These are phyloP conservation scores for Ambrosia artemisiifolia DNA, from an alignment of 129 eudicot genomes.

Conservation along the genomic window DNA sequence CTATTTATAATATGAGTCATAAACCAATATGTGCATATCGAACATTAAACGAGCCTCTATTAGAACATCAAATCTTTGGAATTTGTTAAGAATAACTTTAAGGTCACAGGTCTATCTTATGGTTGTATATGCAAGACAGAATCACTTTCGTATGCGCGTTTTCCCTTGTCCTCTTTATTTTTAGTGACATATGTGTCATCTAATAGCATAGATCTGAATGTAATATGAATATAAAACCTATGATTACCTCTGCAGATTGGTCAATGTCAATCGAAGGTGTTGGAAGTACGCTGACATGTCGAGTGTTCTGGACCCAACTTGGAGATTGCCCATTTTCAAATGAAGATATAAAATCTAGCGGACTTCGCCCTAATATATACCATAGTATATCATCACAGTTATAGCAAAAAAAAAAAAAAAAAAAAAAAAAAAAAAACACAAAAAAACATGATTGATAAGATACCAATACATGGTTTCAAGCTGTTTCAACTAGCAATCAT, in stretches of 20 bases:
- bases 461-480: not conserved
- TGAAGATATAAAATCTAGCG: slow-evolving; percentile 39
- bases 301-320: slow-evolving; percentile 34
- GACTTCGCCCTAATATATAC: slow-evolving; percentile 45
- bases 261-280: slow-evolving; percentile 44
- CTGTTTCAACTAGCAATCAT: not conserved
- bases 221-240: not conserved
- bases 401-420: not conserved
- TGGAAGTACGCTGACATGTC: slow-evolving; percentile 52
- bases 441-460: slow-evolving; percentile 10
- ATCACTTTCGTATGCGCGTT: not conserved
- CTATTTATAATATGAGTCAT: not conserved
- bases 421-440: not conserved
- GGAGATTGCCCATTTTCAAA: slow-evolving; percentile 45
- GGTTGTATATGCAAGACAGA: not conserved
- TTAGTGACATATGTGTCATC: not conserved
- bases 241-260: slow-evolving; percentile 58
- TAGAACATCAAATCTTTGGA: not conserved
- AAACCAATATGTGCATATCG: not conserved
- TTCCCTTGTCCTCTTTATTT: not conserved
- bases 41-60: not conserved
- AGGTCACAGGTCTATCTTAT: no score
- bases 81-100: no score
- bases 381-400: not conserved
- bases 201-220: not conserved